phyloP scores from a whole-genome alignment of 805 yeast species.

The Komagataella phaffii region DNA sequence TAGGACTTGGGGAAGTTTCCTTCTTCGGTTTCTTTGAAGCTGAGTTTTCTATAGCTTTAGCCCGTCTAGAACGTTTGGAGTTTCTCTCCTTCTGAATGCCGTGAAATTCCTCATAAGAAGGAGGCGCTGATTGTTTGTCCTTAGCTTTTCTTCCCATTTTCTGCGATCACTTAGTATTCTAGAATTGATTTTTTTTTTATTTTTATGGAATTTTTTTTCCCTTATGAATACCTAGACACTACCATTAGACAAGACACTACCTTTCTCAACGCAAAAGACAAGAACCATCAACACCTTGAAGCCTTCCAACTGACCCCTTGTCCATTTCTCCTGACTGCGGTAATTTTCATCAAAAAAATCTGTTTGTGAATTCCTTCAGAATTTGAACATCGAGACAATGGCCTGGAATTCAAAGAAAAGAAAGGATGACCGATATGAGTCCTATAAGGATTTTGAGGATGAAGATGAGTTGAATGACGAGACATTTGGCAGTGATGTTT shows the following conservation, averaged over 20 bases:
- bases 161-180: background rate
- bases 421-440: slow-evolving; percentile 6
- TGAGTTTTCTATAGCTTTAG: slow-evolving; percentile 10
- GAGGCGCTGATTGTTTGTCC: slow-evolving; percentile 89
- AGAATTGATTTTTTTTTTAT: background rate
- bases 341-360: background rate
- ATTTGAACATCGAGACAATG: background rate
- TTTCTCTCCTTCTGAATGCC: slow-evolving; percentile 27
- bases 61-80: slow-evolving; percentile 18
- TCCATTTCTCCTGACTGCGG: background rate
- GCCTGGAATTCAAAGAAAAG: slow-evolving; percentile 3
- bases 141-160: slow-evolving; percentile 87
- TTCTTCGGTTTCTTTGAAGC: slow-evolving; percentile 16
- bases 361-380: background rate
- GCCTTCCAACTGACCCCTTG: background rate
- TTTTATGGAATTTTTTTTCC: background rate
- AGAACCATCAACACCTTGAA: background rate
- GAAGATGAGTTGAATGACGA: slow-evolving; percentile 75
- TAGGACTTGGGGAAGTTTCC: slow-evolving; percentile 11
- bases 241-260: background rate
- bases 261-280: background rate
- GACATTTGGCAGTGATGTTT: slow-evolving; percentile 52
- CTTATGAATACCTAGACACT: background rate
- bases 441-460: slow-evolving; percentile 56
- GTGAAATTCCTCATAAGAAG: slow-evolving; percentile 73